Evolutionary conservation across 352 stramenopile genomes (phyloP), one percentile per base, ranked within the genome.

Genomic region (Nothophytophthora sp.): DNA sequence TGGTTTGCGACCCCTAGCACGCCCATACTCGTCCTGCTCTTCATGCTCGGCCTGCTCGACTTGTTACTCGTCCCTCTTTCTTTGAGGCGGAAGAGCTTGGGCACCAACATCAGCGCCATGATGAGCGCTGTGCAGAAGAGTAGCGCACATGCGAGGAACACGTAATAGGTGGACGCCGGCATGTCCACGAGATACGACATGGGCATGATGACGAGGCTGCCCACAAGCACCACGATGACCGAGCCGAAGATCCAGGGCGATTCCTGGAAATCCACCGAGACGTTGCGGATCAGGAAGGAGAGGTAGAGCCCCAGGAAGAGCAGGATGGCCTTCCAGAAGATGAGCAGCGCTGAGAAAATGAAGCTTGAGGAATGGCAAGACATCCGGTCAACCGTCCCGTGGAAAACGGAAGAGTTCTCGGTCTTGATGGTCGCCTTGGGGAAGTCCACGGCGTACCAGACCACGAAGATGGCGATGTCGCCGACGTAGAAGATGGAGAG

Each of bases 121-220:
- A 82, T 65, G 10, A 67, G 11, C 2, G 62, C 9, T 18, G 62
- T 82, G 39, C 55, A 74, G 12, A 81, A 5, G 5, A 82, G 16
- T 11, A 81, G 30, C 1, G 39, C 36, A 10, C 37, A 44, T 0
- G 65, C 36, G 0, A 79, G 43, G 13, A 79, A 75, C 9, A 73
- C 44, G 42, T 67, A 86, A 43, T 70, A 78, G 1, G 69, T 35
- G 2, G 58, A 15, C 1, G 76, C 67, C 0, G 64, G 34, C 56
- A 87, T 57, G 4, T 73, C 18, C 2, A 84, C 63, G 4, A 84
- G 24, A 34, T 86, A 88, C n/a, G 63, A 55, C 35, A 88, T 58
- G 7, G 71, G 71, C 19, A 83, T 38, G 22, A 84, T 60, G n/a
- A 86, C 39, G 16, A 86, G 35, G 23, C 62, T 63, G 11, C 59